phyloP scores from a whole-genome alignment of 495 filamentous ascomycete species.

The Xylaria palmicola region DNA sequence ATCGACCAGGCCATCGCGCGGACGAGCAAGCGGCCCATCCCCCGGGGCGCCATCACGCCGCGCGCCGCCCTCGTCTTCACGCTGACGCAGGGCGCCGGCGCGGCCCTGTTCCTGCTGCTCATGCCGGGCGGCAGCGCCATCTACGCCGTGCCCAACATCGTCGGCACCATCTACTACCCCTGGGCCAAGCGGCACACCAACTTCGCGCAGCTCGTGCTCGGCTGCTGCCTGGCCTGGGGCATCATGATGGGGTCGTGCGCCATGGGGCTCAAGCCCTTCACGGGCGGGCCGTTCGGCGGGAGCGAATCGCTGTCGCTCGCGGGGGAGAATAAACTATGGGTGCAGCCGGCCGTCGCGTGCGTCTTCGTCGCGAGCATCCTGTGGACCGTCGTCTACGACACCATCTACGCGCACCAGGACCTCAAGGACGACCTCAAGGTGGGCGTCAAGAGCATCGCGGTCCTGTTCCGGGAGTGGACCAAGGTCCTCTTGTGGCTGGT shows the following conservation, averaged over 20 bases:
- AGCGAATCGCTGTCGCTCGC: neutral
- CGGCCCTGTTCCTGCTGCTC: constrained; percentile 24
- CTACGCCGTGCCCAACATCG: constrained; percentile 32
- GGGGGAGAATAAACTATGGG: constrained; percentile 7
- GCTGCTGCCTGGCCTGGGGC: constrained; percentile 36
- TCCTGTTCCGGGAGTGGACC: constrained; percentile 34
- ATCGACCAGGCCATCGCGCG: constrained; percentile 37
- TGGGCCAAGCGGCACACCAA: constrained; percentile 43
- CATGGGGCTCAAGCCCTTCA: constrained; percentile 30
- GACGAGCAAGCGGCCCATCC: constrained; percentile 38
- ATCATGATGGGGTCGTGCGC: constrained; percentile 32
- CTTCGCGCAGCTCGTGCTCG: constrained; percentile 41
- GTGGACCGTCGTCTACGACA: constrained; percentile 43
- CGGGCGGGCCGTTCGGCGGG: constrained; percentile 21
- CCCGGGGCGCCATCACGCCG: constrained; percentile 37
- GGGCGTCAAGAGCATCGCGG: constrained; percentile 39
- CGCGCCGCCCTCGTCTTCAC: constrained; percentile 36
- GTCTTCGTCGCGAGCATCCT: constrained; percentile 28
- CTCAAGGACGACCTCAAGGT: constrained; percentile 35
- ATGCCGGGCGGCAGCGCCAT: constrained; percentile 25
- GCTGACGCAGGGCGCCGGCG: constrained; percentile 25
- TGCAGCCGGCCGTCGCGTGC: constrained; percentile 18
- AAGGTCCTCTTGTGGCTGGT: constrained; percentile 30
- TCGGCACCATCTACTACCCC: constrained; percentile 39
- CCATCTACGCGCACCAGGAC: constrained; percentile 46